These are phyloP conservation scores for Aureobasidium sp. DNA, from an alignment of 2,329 filamentous ascomycete genomes.

Conservation along the genomic window DNA sequence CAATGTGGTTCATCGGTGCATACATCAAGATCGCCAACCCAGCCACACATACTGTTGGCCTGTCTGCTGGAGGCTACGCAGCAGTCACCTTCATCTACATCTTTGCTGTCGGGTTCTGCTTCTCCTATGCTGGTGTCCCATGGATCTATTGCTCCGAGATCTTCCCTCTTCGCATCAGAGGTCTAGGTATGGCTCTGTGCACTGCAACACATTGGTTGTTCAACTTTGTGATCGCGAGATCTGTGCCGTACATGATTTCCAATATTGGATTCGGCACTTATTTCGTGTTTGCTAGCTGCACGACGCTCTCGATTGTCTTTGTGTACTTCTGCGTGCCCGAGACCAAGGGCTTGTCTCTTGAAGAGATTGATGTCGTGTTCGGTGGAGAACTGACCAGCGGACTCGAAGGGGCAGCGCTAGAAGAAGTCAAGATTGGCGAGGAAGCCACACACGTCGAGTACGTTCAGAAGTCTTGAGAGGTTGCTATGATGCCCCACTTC, in stretches of 20 bases:
- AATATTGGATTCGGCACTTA: constrained; percentile 35
- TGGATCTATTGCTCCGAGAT: constrained; percentile 41
- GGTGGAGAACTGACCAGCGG: constrained; percentile 23
- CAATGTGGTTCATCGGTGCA: constrained; percentile 33
- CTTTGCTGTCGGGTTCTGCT: constrained; percentile 34
- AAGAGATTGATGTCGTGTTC: constrained; percentile 34
- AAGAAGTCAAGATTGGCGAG: constrained; percentile 8
- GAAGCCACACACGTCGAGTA: background rate
- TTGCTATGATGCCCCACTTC: background rate
- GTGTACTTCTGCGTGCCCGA: constrained; percentile 37
- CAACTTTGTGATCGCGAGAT: constrained; percentile 35
- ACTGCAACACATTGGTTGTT: constrained; percentile 31
- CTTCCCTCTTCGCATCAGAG: constrained; percentile 34
- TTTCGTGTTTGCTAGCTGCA: constrained; percentile 35
- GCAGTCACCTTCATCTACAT: constrained; percentile 37
- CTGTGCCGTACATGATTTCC: constrained; percentile 35
- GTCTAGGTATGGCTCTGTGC: constrained; percentile 33
- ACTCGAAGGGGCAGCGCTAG: constrained; percentile 9
- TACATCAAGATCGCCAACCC: constrained; percentile 30
- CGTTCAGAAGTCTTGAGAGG: background rate
- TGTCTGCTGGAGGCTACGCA: constrained; percentile 29
- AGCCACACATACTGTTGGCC: constrained; percentile 28
- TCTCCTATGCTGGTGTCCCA: constrained; percentile 35
- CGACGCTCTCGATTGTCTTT: constrained; percentile 33
- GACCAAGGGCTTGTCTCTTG: constrained; percentile 33